Evolutionary conservation across 164 flowering plant species (phyloP), one percentile per base, ranked within the genome.

Genomic region (Dillenia suffruticosa): DNA sequence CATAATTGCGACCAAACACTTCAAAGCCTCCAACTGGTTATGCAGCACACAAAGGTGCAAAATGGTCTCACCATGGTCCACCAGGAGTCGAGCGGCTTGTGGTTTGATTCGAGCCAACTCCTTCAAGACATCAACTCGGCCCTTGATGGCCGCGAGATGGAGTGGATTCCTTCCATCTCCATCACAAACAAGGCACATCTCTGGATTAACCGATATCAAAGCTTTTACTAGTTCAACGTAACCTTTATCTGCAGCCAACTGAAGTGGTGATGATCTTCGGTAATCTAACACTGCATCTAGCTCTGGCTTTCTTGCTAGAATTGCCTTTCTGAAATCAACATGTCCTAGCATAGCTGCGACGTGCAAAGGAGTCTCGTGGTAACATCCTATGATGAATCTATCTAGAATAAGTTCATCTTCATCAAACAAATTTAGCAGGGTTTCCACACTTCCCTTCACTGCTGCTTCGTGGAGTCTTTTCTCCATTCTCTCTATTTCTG

Each of bases 131-230:
- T 51, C 64, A 3, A 71, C 49, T 10, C 64, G 51, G 10, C 78
- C 81, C 32, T 64, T 74, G 22, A 68, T 58, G 2, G 70, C 74
- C 0, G 78, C 78, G 16, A 71, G 24, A 9, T 77, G 81, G 4
- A 77, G 63, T 40, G 81, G 78, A 1, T 50, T 71, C 47, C 70
- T 66, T 7, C 76, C 76, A 19, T 66, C 67, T 11, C 2, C 5
- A 46, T 74, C 76, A 10, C 16, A 2, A 2, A 24, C 49, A 0
- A 51, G 49, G 15, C 77, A 77, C 49, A 19, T 46, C 0, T 64
- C 59, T 0, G 74, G 24, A 32, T 54, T 53, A 5, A 53, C 59
- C 4, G 1, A 0, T 9, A 66, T 11, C 57, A 74, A 40, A 0
- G 9, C 52, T 43, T 51, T 62, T 9, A 70, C 62, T 5, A 75